Percentiles rank a stretch among this genome's conserved stretches.
These are phyloP conservation scores for Sesbania bispinosa DNA, from an alignment of 306 rosid species.

Conservation along the genomic window DNA sequence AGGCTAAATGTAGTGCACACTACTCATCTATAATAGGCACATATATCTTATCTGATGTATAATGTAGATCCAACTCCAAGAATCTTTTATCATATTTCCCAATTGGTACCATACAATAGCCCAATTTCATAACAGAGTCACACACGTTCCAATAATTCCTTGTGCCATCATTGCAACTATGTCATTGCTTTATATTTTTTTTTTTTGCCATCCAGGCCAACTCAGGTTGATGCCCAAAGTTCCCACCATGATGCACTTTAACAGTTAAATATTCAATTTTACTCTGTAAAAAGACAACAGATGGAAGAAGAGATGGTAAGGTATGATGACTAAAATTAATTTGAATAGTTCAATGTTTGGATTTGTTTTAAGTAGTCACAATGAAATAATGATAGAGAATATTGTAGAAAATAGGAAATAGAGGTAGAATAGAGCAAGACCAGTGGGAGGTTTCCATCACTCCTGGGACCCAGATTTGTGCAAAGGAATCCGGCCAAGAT, in stretches of 20 bases:
- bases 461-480: conserved; percentile 23
- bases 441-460: conserved; percentile 9
- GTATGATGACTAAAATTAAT: background rate
- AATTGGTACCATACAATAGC: too few relatives aligned
- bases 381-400: conserved; percentile 13
- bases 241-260: background rate
- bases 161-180: background rate
- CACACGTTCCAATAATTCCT: background rate
- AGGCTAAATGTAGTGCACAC: too few relatives aligned
- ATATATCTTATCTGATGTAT: too few relatives aligned
- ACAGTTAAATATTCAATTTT: conserved; percentile 18
- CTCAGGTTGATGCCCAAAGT: conserved; percentile 2
- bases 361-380: conserved; percentile 3
- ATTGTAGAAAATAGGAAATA: background rate
- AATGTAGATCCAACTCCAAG: background rate
- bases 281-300: background rate
- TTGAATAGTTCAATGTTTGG: background rate
- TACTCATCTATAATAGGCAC: background rate
- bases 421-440: background rate
- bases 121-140: too few relatives aligned
- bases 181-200: background rate
- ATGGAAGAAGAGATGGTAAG: conserved; percentile 5
- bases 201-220: conserved; percentile 13
- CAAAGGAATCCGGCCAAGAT: conserved; percentile 23
- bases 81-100: too few relatives aligned